These are phyloP conservation scores for Syzygium oleosum DNA, from an alignment of 345 rosid genomes.

Conservation along the genomic window DNA sequence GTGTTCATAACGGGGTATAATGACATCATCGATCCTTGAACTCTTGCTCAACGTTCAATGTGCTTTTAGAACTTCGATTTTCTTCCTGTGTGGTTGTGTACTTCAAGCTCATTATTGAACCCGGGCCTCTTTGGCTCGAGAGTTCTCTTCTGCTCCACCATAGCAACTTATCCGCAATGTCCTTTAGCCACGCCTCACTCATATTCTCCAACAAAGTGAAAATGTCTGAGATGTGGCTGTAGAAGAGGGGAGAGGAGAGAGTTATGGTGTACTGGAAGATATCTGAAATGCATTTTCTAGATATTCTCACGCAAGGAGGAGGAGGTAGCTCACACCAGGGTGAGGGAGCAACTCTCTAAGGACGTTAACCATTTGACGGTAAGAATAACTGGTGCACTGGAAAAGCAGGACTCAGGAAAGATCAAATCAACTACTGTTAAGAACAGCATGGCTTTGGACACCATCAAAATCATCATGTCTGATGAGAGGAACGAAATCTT, in stretches of 20 bases:
- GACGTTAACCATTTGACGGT: background rate
- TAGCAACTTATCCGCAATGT: too few relatives aligned
- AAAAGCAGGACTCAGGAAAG: background rate
- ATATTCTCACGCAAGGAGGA: background rate
- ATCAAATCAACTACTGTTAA: background rate
- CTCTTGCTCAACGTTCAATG: background rate
- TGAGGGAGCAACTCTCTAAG: background rate
- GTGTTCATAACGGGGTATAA: background rate
- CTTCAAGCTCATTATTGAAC: background rate
- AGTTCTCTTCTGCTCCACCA: too few relatives aligned
- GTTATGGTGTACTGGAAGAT: background rate
- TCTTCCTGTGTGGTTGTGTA: background rate
- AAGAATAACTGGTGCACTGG: background rate
- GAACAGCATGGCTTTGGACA: background rate
- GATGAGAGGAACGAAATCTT: background rate
- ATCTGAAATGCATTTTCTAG: background rate
- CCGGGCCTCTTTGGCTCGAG: background rate
- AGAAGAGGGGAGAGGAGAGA: background rate
- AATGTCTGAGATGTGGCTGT: background rate
- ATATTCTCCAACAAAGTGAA: background rate
- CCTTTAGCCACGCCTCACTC: background rate
- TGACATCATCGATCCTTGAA: background rate
- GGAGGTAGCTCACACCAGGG: background rate
- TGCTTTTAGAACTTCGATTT: background rate
- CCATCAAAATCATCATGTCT: background rate